Base-by-base conservation (phyloP, 2,329 filamentous ascomycete species). In the Microcyclospora tardicrescens region DNA sequence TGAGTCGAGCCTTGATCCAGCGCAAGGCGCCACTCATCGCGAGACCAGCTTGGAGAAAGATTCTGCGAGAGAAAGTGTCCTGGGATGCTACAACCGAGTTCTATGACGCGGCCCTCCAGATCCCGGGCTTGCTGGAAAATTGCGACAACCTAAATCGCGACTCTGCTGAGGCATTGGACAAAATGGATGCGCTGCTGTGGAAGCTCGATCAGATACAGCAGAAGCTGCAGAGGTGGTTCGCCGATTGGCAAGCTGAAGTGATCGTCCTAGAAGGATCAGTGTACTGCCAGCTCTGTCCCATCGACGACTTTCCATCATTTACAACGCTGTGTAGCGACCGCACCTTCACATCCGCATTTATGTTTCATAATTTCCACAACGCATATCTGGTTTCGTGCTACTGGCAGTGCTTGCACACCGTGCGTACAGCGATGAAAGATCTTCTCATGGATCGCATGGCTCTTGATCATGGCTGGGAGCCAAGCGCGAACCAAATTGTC, bases 371-470 rank as follows among this genome's bases (percentile, higher is more conserved):
- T 32, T 59, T 59, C 41, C 42, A 51, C 31, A 41, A 48, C 16
- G 52, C 45, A 9, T 59, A 57, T 30, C 37, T 59, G 12, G 37
- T 49, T 16, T 49, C 42, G n/a, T 43, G 52, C 13, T 57, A 56
- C 38, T 58, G 55, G 55, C 43, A 53, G 11, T 45, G 46, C 10
- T 50, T 56, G 46, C 49, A 53, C 38, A 50, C 48, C 36, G 39
- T 58, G 11, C 50, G 54, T 15, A 45, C 38, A 12, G 46, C 42
- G 4, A 43, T 51, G 10, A 48, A 50, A 30, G 42, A 41, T 4
- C 41, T 55, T 27, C 48, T 54, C 35, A 39, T 42, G 13, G 30
- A 40, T 5, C 44, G 48, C 5, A 41, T 50, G 33, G 41, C 43
- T 8, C n/a, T 44, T 5, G 40, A 47, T 10, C 13, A 29, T 6